These are phyloP conservation scores for Delphinella strobiligena DNA, from an alignment of 2,329 filamentous ascomycete species.

Conservation along the genomic window DNA sequence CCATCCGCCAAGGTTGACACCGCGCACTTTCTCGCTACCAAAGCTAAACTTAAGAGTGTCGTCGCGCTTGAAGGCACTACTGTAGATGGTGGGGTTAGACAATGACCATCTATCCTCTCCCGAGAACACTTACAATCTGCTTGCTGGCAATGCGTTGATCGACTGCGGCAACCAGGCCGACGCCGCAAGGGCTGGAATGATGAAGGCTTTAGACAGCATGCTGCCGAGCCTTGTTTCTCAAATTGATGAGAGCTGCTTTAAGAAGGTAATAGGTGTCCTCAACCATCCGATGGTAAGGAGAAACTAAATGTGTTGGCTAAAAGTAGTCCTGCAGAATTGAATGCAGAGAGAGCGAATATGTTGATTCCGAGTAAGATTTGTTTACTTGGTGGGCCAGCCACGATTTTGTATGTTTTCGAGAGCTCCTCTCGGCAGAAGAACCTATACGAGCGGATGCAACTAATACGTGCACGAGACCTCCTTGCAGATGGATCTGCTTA, in stretches of 20 bases:
- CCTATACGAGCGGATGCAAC: slow-evolving; percentile 1
- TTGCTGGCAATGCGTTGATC: slow-evolving; percentile 3
- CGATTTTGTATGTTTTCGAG: background rate
- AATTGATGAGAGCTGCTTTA: background rate
- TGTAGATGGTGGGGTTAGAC: slow-evolving; percentile 1
- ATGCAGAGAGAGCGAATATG: background rate
- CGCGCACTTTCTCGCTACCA: slow-evolving; percentile 43
- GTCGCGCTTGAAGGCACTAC: slow-evolving; percentile 9
- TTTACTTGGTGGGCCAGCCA: background rate
- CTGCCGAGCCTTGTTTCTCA: slow-evolving; percentile 1
- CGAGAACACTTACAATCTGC: background rate
- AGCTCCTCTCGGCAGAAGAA: slow-evolving; percentile 1
- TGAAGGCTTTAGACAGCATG: slow-evolving; percentile 6
- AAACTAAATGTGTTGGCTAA: background rate
- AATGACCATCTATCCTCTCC: background rate
- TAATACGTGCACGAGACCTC: slow-evolving; percentile 6
- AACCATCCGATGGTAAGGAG: background rate
- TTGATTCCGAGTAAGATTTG: too few species aligned
- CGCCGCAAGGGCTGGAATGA: slow-evolving; percentile 7
- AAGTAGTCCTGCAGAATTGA: background rate
- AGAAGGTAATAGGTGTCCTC: background rate
- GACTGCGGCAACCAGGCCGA: slow-evolving; percentile 3
- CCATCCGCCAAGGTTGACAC: slow-evolving; percentile 56
- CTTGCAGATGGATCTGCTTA: slow-evolving; percentile 2
- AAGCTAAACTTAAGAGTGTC: slow-evolving; percentile 38